Evolutionary conservation across 2,329 filamentous ascomycete genomes (phyloP), one percentile per base, ranked within the genome.

Genomic region (Rhynchosporium secalis): DNA sequence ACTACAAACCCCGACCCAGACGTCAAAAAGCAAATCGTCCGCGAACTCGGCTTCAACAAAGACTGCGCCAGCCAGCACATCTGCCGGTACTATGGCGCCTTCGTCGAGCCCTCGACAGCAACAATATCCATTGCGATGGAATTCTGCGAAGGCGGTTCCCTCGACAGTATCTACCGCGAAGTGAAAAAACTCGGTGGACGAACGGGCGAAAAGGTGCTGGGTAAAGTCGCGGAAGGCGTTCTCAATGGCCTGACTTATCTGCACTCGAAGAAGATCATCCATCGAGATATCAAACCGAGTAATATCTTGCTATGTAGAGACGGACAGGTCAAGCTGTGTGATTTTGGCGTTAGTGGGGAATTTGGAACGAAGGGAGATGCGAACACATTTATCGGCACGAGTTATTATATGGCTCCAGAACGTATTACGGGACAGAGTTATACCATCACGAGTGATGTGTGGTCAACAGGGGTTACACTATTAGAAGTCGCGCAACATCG

Each of bases 101-200:
- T 98, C 75, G 91, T 96, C 75, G 94, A 99, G 36, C 62, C 95
- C 62, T 89, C 92, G n/a, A 96, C 92, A 9, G 92, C 93, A 56
- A 98, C 94, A 54, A 98, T 99, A 69, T 96, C 92, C 54, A 99
- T 99, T 73, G 93, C 92, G 62, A 99, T 99, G 95, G 95, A 99
- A 75, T 98, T 96, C 72, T 99, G 95, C 75, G 95, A 98, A 77
- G 95, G 95, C 62, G 95, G 95, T 58, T 96, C 92, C 52, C 83
- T 99, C 26, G 93, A 99, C 78, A 95, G 91, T 74, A 95, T 99
- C 68, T 99, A 99, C 80, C 91, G 91, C 69, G 95, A 99, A 77
- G 93, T 99, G 41, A 96, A 96, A 80, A 92, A 95, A 70, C 85
- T 98, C 1, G 94, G 94, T 47, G 95, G 95, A 10, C 86, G 95